These are phyloP conservation scores for Alternaria brassicae DNA, from an alignment of 2,329 filamentous ascomycete species.

Conservation along the genomic window DNA sequence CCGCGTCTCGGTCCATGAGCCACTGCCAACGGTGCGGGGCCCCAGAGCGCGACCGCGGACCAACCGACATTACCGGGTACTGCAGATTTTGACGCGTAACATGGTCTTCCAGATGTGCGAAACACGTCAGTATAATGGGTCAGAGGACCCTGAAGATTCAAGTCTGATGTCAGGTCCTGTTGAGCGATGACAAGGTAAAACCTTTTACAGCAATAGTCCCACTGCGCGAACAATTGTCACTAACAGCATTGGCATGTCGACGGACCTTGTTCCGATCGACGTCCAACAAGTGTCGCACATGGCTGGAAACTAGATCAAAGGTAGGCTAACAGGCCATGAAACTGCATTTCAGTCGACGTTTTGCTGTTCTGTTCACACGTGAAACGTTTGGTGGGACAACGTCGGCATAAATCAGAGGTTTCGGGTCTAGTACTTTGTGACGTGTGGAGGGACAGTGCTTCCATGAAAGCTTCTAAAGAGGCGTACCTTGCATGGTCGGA, in stretches of 20 bases:
- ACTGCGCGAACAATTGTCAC: not conserved
- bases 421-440: slow-evolving; percentile 11
- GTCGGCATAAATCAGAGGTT: slow-evolving; percentile 15
- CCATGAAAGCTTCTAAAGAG: slow-evolving; percentile 17
- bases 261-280: slow-evolving; percentile 15
- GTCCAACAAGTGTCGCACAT: slow-evolving; percentile 14
- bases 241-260: not conserved
- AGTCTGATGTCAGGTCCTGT: not conserved
- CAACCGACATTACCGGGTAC: slow-evolving; percentile 15
- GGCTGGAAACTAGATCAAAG: not conserved
- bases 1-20: slow-evolving; percentile 27
- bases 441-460: slow-evolving; percentile 17
- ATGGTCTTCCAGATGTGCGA: slow-evolving; percentile 11
- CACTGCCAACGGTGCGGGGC: slow-evolving; percentile 32
- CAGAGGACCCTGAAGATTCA: slow-evolving; percentile 6
- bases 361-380: slow-evolving; percentile 1
- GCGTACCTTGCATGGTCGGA: slow-evolving; percentile 33
- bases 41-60: slow-evolving; percentile 32
- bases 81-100: slow-evolving; percentile 22
- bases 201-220: slow-evolving; percentile 1
- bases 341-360: slow-evolving; percentile 10
- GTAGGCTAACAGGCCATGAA: slow-evolving; percentile 8
- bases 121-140: slow-evolving; percentile 19
- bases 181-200: slow-evolving; percentile 1
- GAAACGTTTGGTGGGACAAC: slow-evolving; percentile 9